These are phyloP conservation scores for Amphirosellinia nigrospora DNA, from an alignment of 495 filamentous ascomycete species.

Conservation along the genomic window DNA sequence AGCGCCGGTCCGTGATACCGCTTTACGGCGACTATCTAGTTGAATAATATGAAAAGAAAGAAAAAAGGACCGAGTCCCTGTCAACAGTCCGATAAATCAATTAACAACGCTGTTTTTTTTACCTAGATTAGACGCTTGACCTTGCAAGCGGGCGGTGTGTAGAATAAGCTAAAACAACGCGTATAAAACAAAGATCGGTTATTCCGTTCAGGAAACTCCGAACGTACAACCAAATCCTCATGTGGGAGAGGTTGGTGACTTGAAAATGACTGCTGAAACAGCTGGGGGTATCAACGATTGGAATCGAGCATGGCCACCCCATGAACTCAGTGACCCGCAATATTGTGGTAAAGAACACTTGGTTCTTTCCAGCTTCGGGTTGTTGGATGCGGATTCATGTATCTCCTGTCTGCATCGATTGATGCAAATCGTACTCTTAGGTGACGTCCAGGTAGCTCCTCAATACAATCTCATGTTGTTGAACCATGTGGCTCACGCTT, in stretches of 20 bases:
- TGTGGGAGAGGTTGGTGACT: not conserved
- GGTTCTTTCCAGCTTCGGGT: not conserved
- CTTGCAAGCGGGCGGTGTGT: constrained; percentile 11
- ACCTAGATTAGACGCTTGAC: constrained; percentile 1
- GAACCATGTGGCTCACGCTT: not conserved
- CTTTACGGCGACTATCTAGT: not conserved
- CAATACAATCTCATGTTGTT: not conserved
- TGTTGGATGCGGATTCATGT: not conserved
- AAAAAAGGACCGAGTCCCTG: not conserved
- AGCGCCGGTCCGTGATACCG: not conserved
- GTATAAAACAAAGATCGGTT: not conserved
- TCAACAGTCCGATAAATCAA: not conserved
- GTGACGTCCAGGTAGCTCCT: not conserved
- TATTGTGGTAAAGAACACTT: not conserved
- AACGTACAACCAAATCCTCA: not conserved
- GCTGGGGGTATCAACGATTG: not conserved
- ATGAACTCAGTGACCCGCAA: not conserved
- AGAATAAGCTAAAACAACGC: not conserved
- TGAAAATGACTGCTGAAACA: not conserved
- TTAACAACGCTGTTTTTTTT: not conserved
- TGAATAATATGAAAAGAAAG: not conserved
- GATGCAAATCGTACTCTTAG: not conserved
- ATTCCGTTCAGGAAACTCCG: not conserved
- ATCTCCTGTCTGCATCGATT: not conserved
- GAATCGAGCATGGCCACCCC: not conserved